These are phyloP conservation scores for Chrysanthemum seticuspe DNA, from an alignment of 129 eudicot genomes.

Conservation along the genomic window DNA sequence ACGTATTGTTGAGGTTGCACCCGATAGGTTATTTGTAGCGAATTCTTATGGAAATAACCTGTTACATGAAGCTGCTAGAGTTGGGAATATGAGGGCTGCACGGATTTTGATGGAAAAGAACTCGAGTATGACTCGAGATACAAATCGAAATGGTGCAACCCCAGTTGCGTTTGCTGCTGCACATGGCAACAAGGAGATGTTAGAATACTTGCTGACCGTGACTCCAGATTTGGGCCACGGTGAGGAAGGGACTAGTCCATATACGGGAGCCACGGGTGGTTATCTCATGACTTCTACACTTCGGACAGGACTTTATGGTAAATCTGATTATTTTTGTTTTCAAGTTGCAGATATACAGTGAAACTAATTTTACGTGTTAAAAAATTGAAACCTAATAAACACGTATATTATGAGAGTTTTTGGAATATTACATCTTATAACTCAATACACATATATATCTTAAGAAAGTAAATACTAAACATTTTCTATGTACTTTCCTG, in stretches of 20 bases:
- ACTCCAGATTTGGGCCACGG: neutral
- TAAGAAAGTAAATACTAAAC: too few relatives aligned
- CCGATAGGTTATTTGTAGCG: neutral
- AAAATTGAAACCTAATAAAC: too few relatives aligned
- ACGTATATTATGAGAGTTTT: too few relatives aligned
- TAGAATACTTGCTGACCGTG: constrained; percentile 1
- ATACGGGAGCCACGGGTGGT: constrained; percentile 10
- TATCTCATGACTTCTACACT: constrained; percentile 8
- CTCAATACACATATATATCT: too few relatives aligned
- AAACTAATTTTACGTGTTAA: neutral
- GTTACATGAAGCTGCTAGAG: constrained; percentile 9
- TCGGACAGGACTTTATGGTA: constrained; percentile 12
- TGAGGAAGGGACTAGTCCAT: neutral
- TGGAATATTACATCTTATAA: too few relatives aligned
- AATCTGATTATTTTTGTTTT: too few relatives aligned
- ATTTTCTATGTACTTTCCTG: too few relatives aligned
- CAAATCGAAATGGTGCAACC: neutral
- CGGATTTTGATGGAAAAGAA: neutral
- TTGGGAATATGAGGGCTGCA: constrained; percentile 10
- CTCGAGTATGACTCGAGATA: neutral
- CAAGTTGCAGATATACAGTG: too few relatives aligned
- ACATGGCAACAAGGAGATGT: neutral
- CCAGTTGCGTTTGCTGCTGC: neutral
- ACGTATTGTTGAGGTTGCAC: neutral
- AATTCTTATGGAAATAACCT: neutral